These are phyloP conservation scores for Colletotrichum godetiae DNA, from an alignment of 2,329 filamentous ascomycete genomes.

Conservation along the genomic window DNA sequence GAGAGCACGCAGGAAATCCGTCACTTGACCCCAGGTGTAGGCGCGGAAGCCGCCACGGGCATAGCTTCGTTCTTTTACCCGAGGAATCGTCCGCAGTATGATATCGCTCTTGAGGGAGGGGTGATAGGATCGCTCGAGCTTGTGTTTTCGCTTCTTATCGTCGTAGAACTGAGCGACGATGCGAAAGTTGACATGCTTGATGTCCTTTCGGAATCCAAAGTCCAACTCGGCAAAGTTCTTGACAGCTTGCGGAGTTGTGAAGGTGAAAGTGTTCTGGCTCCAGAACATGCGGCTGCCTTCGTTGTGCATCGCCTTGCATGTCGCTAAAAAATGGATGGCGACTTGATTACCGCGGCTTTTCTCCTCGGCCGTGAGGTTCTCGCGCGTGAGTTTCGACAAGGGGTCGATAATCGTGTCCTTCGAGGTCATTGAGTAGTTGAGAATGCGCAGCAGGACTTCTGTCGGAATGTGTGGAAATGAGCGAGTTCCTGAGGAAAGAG, in stretches of 20 bases:
- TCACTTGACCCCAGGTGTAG: slow-evolving; percentile 65
- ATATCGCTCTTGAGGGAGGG: slow-evolving; percentile 54
- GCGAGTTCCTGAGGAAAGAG: slow-evolving; percentile 33
- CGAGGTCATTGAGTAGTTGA: slow-evolving; percentile 63
- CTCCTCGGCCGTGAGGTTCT: slow-evolving; percentile 57
- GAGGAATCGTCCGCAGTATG: slow-evolving; percentile 53
- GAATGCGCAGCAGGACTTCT: slow-evolving; percentile 64
- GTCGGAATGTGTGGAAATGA: slow-evolving; percentile 59
- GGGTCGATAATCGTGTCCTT: slow-evolving; percentile 64
- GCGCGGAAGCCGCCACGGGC: slow-evolving; percentile 64
- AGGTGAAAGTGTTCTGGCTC: slow-evolving; percentile 64
- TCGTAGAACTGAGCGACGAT: slow-evolving; percentile 68
- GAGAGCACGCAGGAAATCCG: slow-evolving; percentile 63
- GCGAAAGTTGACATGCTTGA: slow-evolving; percentile 61
- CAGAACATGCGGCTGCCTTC: slow-evolving; percentile 64
- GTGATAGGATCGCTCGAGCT: slow-evolving; percentile 56
- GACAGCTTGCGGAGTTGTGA: slow-evolving; percentile 63
- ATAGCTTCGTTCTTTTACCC: slow-evolving; percentile 57
- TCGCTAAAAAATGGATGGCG: slow-evolving; percentile 64
- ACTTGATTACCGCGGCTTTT: slow-evolving; percentile 58
- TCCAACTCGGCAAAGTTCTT: slow-evolving; percentile 60
- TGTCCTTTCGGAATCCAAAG: slow-evolving; percentile 52
- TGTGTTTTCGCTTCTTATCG: slow-evolving; percentile 54
- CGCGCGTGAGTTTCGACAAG: slow-evolving; percentile 55
- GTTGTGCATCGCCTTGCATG: slow-evolving; percentile 59